Base-by-base conservation (phyloP, 2,329 filamentous ascomycete genomes). In the Stagonosporopsis chrysanthemi region DNA sequence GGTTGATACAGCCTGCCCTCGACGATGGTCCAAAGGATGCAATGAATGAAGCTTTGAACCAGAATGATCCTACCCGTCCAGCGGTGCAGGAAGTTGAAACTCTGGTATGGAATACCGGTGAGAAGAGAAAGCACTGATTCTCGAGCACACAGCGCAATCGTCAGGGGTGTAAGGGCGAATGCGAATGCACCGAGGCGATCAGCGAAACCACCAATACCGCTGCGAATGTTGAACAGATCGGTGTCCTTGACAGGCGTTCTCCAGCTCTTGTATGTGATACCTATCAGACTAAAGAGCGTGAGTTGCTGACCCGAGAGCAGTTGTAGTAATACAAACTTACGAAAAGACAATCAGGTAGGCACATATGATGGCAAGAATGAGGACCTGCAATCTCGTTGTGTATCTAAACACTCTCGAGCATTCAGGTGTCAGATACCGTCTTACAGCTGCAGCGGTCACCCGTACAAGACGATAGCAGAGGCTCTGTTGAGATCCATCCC, bases 41-140 rank as follows among this genome's bases (percentile, higher is more conserved):
- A 90, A 69, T 92, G 90, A 2, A 91, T 72, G n/a, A 82, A 76
- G 6, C 84, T 82, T 69, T 92, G 89, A 1, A 86, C 70, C 48
- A 90, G 83, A 60, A 92, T 90, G 64, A 92, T 82, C 58, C 88
- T 88, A 2, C 90, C 89, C 0, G 87, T 79, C 89, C 89, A 92
- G 31, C 88, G 86, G 72, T 92, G 90, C 19, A 92, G 78, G 69
- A 92, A 92, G 74, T 90, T 88, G 81, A 92, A 70, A 49, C 51
- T 60, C 22, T 90, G 88, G 67, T 90, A 90, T 0, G 89, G 88
- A 1, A 91, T 81, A 2, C 89, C 89, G 0, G 88, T 91, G 39
- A 90, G 71, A 7, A 89, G 69, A 1, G 86, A 88, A 3, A 92
- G 81, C 1, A 91, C 75, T 1, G 86, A 89, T 69, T 91, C 89